These are phyloP conservation scores for Dysphania ambrosioides DNA, from an alignment of 148 eudicot genomes.

Conservation along the genomic window DNA sequence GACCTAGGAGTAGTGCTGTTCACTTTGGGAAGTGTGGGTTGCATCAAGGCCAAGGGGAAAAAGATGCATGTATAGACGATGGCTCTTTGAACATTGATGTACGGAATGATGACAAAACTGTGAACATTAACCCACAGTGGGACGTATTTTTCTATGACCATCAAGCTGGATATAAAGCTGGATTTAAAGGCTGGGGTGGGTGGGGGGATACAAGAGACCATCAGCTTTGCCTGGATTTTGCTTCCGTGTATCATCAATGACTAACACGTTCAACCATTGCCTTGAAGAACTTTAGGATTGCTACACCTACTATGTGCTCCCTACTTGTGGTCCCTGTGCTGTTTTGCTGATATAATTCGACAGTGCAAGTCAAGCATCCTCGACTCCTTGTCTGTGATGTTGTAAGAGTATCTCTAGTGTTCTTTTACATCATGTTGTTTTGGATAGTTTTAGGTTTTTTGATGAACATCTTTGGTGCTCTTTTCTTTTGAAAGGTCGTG, in stretches of 20 bases:
- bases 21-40: constrained; percentile 95
- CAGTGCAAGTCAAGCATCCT: neutral
- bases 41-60: constrained; percentile 85
- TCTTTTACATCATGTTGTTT: neutral
- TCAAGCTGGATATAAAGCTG: constrained; percentile 80
- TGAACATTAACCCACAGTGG: constrained; percentile 63
- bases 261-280: neutral
- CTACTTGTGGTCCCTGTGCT: neutral
- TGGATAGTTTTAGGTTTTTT: neutral
- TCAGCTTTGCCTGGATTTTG: constrained; percentile 69
- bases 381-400: neutral
- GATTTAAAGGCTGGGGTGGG: constrained; percentile 96
- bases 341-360: neutral
- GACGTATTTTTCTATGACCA: constrained; percentile 45
- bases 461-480: neutral
- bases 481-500: neutral
- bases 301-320: neutral
- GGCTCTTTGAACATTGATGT: constrained; percentile 56
- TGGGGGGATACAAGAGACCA: constrained; percentile 93
- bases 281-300: neutral
- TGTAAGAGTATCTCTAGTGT: neutral
- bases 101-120: constrained; percentile 50
- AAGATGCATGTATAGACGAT: constrained; percentile 53
- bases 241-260: constrained; percentile 58
- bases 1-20: constrained; percentile 81